Evolutionary conservation across 2,329 filamentous ascomycete genomes (phyloP), one percentile per base, ranked within the genome.

Genomic region (Fusarium robinianum): DNA sequence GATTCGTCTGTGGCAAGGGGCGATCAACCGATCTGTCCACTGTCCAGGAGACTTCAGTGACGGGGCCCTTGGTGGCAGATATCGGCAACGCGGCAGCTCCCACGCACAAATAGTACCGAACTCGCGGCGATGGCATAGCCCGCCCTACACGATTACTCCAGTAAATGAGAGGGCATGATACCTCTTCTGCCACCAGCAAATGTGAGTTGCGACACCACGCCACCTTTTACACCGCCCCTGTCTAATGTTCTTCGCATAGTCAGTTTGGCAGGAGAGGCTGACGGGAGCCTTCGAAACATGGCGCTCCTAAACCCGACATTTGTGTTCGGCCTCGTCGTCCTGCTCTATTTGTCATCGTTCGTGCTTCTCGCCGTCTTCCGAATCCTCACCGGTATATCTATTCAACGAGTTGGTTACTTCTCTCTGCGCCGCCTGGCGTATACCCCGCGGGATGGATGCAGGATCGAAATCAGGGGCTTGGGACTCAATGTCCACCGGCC

Each of bases 341-440:
- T 97, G 54, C 74, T 89, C 51, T 99, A 97, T 73, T 80, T 99
- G 30, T 87, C 84, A 51, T 90, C 92, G 51, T 99, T 99, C 65
- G 85, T 99, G 49, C 69, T 96, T 47, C 96, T 99, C 68, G 94
- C 94, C 62, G 80, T 97, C 59, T 73, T 99, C 53, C 90, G 94
- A 57, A 91, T 97, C 60, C 77, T 92, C 50, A 97, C 92, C 23
- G 94, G 94, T 50, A 77, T 99, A 44, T 99, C 94, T 5, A 96
- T 99, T 55, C 95, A 99, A 71, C 84, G 94, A 58, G 81, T 99
- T 58, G 94, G 94, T 52, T 95, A 95, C 67, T 84, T 95, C 57
- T 96, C 94, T 23, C 77, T 99, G 57, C 86, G 92, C 54, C 87
- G 92, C 58, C 86, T 99, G 51, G 87, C 90, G 45, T 97, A 95